Conservation (phyloP, 2,329 filamentous ascomycete species). For the Claviceps spartinae region DNA sequence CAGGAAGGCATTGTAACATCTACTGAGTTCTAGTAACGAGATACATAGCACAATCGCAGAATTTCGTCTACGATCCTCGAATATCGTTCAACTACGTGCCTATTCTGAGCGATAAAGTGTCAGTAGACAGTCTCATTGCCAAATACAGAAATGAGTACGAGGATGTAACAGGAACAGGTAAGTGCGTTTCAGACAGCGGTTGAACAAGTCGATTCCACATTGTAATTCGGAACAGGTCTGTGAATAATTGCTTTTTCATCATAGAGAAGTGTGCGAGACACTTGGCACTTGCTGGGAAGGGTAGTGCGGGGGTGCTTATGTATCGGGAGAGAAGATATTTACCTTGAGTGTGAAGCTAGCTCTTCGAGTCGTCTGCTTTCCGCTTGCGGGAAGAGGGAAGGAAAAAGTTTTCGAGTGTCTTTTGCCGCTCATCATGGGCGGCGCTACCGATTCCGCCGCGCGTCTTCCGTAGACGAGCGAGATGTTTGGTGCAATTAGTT, state of each 20-base stretch:
- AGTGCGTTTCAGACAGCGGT: slow-evolving; percentile 59
- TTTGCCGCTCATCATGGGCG: slow-evolving; percentile 61
- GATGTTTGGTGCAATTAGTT: slow-evolving; percentile 59
- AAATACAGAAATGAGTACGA: neutral
- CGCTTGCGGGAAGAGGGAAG: slow-evolving; percentile 21
- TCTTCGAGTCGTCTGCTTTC: neutral
- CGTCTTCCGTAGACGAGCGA: slow-evolving; percentile 63
- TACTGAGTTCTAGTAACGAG: neutral
- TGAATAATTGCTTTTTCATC: slow-evolving; percentile 60
- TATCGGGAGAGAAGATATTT: slow-evolving; percentile 14
- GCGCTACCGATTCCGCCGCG: slow-evolving; percentile 71
- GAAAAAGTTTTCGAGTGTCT: slow-evolving; percentile 67
- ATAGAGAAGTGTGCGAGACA: slow-evolving; percentile 21
- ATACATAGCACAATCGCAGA: too few relatives aligned
- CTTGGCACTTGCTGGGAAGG: slow-evolving; percentile 1
- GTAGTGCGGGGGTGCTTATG: slow-evolving; percentile 5
- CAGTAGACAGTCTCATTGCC: neutral
- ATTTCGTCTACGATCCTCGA: neutral
- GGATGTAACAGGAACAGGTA: neutral
- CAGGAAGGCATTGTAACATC: neutral
- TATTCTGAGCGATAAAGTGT: neutral
- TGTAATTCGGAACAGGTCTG: slow-evolving; percentile 70
- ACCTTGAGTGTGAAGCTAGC: slow-evolving; percentile 18
- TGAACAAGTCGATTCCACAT: slow-evolving; percentile 64
- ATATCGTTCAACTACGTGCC: too few relatives aligned